Base-by-base conservation (phyloP, 164 flowering plant genomes). In the Berberis vulgaris region DNA sequence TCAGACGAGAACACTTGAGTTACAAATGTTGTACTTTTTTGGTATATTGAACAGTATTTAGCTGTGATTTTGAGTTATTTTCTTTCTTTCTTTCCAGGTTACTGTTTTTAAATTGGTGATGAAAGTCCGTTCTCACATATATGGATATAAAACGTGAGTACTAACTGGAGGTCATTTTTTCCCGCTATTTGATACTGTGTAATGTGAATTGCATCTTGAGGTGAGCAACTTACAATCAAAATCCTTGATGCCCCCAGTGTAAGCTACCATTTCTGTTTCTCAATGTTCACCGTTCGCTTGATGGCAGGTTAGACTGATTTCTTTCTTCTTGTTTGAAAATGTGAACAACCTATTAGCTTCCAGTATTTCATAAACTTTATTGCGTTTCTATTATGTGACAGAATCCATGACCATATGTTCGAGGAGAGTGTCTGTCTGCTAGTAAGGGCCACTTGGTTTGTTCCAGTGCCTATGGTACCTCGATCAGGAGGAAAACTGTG, bases 181-280 rank as follows among this genome's bases (percentile, higher is more conserved):
- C n/a, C n/a, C n/a, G n/a, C n/a, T n/a, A n/a, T n/a, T 26, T 26
- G 26, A 26, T 26, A 26, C 26, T 26, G 26, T 26, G 26, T 26
- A 26, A 26, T 26, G 26, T 26, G 26, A 26, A 26, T 8, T 38
- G 11, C 45, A 63, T 92, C 66, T 85, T 92, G 53, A 81, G 77
- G 10, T 92, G 98, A 96, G 96, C 96, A 1, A 62, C 87, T 0
- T 92, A 86, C 68, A 81, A 71, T 40, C 61, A 83, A 66, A 79
- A 80, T 11, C 91, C 89, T 9, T 82, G 80, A 7, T 92, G 98
- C 63, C 98, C 98, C 7, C 98, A 92, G 68, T 92, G 98, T 70
- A 87, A 89, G 73, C 64, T 78, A 73, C 93, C 91, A 73, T 26
- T 26, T 26, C 26, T 26, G 26, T 83, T 75, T 70, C 89, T 26